phyloP scores from a whole-genome alignment of 2,329 filamentous ascomycete species.

The Davidsoniella virescens region DNA sequence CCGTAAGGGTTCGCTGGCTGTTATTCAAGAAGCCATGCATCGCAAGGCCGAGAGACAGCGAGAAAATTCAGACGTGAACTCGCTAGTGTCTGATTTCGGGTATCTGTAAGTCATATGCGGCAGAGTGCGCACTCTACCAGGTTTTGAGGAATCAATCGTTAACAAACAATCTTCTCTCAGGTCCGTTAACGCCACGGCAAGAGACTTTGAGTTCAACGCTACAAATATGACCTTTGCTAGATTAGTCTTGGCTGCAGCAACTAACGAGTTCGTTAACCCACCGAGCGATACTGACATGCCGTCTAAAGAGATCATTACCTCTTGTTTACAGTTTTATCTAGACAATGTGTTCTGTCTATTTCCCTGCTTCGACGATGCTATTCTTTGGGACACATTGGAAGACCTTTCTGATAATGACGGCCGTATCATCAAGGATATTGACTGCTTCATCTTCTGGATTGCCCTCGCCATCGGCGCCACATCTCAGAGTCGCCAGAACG shows the following conservation, averaged over 20 bases:
- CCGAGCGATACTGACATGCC: slow-evolving; percentile 43
- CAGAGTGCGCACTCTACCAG: too few relatives aligned
- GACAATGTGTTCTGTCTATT: slow-evolving; percentile 64
- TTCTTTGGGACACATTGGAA: slow-evolving; percentile 62
- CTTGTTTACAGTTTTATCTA: slow-evolving; percentile 69
- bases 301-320: slow-evolving; percentile 29
- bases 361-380: slow-evolving; percentile 69
- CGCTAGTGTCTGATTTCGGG: slow-evolving; percentile 84
- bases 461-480: slow-evolving; percentile 70
- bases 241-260: slow-evolving; percentile 68
- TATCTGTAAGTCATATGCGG: slow-evolving; percentile 47
- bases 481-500: slow-evolving; percentile 52
- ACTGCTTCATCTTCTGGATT: slow-evolving; percentile 79
- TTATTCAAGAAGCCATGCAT: slow-evolving; percentile 45
- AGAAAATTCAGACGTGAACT: slow-evolving; percentile 78
- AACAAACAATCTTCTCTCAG: slow-evolving; percentile 26
- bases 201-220: slow-evolving; percentile 81
- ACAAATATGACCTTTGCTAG: slow-evolving; percentile 86
- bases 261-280: slow-evolving; percentile 54
- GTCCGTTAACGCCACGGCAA: slow-evolving; percentile 83
- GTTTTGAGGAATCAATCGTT: not conserved
- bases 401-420: slow-evolving; percentile 59
- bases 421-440: slow-evolving; percentile 46
- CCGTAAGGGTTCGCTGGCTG: slow-evolving; percentile 46
- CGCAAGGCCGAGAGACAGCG: slow-evolving; percentile 46